These are phyloP conservation scores for Scutellaria minor DNA, from an alignment of 257 asterid genomes.

Conservation along the genomic window DNA sequence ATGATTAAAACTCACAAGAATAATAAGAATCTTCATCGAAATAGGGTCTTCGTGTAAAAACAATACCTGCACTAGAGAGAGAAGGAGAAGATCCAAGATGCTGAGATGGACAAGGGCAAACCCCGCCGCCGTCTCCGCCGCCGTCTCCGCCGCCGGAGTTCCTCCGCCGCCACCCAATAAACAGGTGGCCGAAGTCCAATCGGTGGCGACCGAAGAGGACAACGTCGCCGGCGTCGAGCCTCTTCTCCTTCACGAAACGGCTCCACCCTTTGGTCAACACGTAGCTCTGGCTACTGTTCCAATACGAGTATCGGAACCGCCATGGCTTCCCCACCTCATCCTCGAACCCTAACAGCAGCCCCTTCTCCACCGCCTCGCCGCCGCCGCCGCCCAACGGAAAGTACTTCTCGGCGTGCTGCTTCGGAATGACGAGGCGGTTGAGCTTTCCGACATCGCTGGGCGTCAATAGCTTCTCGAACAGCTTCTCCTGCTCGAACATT, in stretches of 20 bases:
- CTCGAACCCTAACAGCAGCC: conserved; percentile 67
- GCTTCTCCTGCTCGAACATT: neutral
- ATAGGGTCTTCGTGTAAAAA: neutral
- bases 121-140: neutral
- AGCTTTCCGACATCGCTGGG: conserved; percentile 97
- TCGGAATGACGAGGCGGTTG: conserved; percentile 90
- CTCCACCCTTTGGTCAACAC: conserved; percentile 97
- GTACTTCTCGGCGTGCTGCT: conserved; percentile 85
- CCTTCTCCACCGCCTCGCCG: conserved; percentile 55
- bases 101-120: conserved; percentile 45
- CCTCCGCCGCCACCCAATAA: conserved; percentile 82
- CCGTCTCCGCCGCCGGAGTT: neutral
- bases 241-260: conserved; percentile 84
- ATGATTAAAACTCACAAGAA: too few relatives aligned
- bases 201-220: conserved; percentile 75
- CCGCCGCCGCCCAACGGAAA: conserved; percentile 67
- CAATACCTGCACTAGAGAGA: conserved; percentile 69
- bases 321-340: conserved; percentile 79
- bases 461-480: conserved; percentile 87
- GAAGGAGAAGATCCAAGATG: conserved; percentile 38
- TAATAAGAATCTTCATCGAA: too few relatives aligned
- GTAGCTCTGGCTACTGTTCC: conserved; percentile 95
- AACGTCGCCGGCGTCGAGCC: conserved; percentile 79
- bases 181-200: conserved; percentile 53
- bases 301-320: conserved; percentile 86